Base-by-base conservation (phyloP, 2,329 filamentous ascomycete genomes). In the Huntiella omanensis region DNA sequence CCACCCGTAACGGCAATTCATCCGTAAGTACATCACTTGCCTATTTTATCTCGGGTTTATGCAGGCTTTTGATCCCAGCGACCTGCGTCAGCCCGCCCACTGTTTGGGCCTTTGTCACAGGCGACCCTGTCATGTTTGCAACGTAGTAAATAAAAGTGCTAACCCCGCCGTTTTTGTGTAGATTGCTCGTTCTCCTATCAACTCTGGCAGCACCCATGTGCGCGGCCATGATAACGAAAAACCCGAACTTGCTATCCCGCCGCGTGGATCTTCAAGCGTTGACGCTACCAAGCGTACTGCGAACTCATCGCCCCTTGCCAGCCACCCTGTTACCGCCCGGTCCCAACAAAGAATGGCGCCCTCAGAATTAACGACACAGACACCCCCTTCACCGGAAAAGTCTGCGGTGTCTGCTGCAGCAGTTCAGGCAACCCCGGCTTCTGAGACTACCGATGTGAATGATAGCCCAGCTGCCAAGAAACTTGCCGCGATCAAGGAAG, bases 401-500 rank as follows among this genome's bases (percentile, higher is more conserved):
- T 28, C 22, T 28, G 22, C 8, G 22, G 22, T 28, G 22, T 28
- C 22, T 28, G 22, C 22, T 1, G 22, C 22, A 28, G 22, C 22
- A 28, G 22, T 28, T 8, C 12, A n/a, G 13, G 19, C 22, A 4
- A 15, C 33, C 8, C 13, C 33, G 51, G 54, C 35, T 49, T 59
- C 50, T 46, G 55, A 46, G 28, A 40, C 35, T 28, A 39, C 35
- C 7, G n/a, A n/a, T 10, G 64, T 65, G 46, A 48, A 60, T 37
- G 64, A 67, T 50, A 87, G 83, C 54, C 77, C 83, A 40, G 88
- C 88, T 15, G 80, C 83, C 11, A 80, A 85, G 60, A 85, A 92
- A 48, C 71, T 96, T 35, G 77, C 83, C 40, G 85, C 87, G n/a
- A 70, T 96, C 47, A 88, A 80, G 50, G 82, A 88, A 53, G 83